Evolutionary conservation across 2,329 filamentous ascomycete genomes (phyloP).

Genomic region (Aspergillus viridinutans): DNA sequence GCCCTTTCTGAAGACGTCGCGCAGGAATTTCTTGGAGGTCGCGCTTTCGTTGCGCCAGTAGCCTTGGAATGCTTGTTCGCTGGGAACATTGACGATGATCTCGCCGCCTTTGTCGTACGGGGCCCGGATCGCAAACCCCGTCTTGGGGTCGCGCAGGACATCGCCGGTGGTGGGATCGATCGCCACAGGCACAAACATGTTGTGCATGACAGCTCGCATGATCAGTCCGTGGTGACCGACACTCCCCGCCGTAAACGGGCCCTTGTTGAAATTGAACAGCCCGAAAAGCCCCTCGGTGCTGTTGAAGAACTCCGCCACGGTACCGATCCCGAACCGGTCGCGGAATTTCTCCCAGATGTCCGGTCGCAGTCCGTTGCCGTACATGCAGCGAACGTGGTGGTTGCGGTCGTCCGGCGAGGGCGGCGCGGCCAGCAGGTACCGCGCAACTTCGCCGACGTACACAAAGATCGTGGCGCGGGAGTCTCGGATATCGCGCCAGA

Average conservation of each 20-base stretch:
- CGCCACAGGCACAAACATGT: slow-evolving; percentile 61
- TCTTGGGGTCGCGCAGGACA: slow-evolving; percentile 61
- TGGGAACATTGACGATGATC: slow-evolving; percentile 62
- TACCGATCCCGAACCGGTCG: slow-evolving; percentile 48
- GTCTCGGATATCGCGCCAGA: slow-evolving; percentile 69
- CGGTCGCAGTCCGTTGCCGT: slow-evolving; percentile 47
- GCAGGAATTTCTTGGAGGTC: slow-evolving; percentile 62
- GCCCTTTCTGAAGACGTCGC: slow-evolving; percentile 62
- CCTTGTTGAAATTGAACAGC: slow-evolving; percentile 56
- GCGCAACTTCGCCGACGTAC: slow-evolving; percentile 73
- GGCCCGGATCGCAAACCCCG: slow-evolving; percentile 62
- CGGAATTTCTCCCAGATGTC: slow-evolving; percentile 52
- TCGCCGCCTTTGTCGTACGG: slow-evolving; percentile 69
- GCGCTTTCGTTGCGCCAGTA: slow-evolving; percentile 67
- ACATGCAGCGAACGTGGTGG: slow-evolving; percentile 44
- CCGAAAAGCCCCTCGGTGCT: slow-evolving; percentile 68
- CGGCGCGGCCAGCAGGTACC: slow-evolving; percentile 67
- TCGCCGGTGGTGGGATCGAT: slow-evolving; percentile 66
- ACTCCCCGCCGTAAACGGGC: slow-evolving; percentile 59
- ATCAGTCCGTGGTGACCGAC: slow-evolving; percentile 70
- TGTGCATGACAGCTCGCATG: slow-evolving; percentile 48
- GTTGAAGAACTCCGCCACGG: slow-evolving; percentile 72
- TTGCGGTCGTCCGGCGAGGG: slow-evolving; percentile 42
- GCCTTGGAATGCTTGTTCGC: slow-evolving; percentile 59
- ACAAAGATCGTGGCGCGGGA: slow-evolving; percentile 66